Base-by-base conservation (phyloP, 2,329 filamentous ascomycete species). In the Neobulgaria alba region DNA sequence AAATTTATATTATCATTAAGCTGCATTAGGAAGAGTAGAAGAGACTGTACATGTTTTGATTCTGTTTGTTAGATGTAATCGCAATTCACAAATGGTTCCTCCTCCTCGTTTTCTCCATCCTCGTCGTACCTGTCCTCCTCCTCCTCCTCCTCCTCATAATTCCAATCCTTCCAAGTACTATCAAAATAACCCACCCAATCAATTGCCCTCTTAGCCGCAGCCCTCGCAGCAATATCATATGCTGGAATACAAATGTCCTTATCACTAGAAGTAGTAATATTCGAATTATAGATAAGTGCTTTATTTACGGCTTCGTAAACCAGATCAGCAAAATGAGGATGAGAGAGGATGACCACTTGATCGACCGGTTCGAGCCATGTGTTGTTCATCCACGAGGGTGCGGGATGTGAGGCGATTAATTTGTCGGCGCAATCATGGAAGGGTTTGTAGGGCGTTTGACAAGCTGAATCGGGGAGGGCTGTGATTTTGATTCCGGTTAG, bases 191-290 rank as follows among this genome's bases (percentile, higher is more conserved):
- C 19, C 4, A 17, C 26, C 43, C 38, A 45, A 21, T 44, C 39
- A 17, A 19, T 29, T 7, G 45, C 45, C 18, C 39, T 38, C 29
- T 45, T 19, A 16, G 42, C 42, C 3, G 42, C 45, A 3, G 42
- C 45, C 12, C 42, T 35, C 29, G 45, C 45, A 4, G 41, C 45
- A 16, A 26, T 36, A 10, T 41, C 29, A 12, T 14, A 23, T n/a
- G 21, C 7, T 18, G 41, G 26, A 3, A 43, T 9, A 20, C 41
- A 43, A 5, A 36, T 32, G 2, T 29, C 17, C 15, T 7, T 26
- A 26, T 26, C 12, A 26, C 7, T 7, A 12, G 12, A 7, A 12
- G 7, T 7, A 12, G 23, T 26, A 12, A 7, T 12, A 7, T 26
- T 7, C 7, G 12, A 12, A 26, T 7, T 7, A 7, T 12, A 26